A percentile compares a stretch with the other conserved stretches of the same genome.
These are phyloP conservation scores for Mitragyna speciosa DNA, from an alignment of 257 asterid species.

Conservation along the genomic window DNA sequence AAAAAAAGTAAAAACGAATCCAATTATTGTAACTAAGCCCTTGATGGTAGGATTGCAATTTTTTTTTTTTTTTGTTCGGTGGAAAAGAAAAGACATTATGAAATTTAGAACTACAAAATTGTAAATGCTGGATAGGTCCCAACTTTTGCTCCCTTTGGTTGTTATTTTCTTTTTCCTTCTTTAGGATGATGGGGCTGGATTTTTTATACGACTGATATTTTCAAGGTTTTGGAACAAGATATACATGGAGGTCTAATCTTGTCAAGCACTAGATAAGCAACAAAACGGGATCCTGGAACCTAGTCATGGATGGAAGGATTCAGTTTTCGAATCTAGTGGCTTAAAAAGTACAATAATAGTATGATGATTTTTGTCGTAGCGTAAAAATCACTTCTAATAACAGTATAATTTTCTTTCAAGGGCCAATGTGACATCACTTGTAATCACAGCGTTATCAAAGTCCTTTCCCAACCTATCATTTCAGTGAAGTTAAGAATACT, in stretches of 20 bases:
- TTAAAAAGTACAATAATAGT: slow-evolving; percentile 2
- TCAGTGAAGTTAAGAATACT: background rate
- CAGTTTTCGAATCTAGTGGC: background rate
- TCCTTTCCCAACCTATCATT: background rate
- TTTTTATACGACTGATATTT: too few relatives aligned
- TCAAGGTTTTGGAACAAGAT: too few relatives aligned
- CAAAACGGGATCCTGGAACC: background rate
- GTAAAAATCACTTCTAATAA: background rate
- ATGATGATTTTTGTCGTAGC: slow-evolving; percentile 8
- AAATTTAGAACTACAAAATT: too few relatives aligned
- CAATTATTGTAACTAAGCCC: background rate
- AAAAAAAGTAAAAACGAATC: too few relatives aligned
- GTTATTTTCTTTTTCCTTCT: too few relatives aligned
- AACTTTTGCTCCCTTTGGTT: too few relatives aligned
- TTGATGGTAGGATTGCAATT: background rate
- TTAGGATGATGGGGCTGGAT: too few relatives aligned
- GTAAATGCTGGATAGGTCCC: background rate
- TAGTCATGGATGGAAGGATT: background rate
- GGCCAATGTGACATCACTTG: background rate
- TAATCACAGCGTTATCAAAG: background rate
- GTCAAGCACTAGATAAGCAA: background rate
- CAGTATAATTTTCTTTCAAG: background rate
- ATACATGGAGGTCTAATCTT: background rate
- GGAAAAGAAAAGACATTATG: too few relatives aligned
- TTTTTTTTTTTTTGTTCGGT: too few relatives aligned